Evolutionary conservation across 495 filamentous ascomycete species (phyloP).

Genomic region (Penicillium samsonianum): DNA sequence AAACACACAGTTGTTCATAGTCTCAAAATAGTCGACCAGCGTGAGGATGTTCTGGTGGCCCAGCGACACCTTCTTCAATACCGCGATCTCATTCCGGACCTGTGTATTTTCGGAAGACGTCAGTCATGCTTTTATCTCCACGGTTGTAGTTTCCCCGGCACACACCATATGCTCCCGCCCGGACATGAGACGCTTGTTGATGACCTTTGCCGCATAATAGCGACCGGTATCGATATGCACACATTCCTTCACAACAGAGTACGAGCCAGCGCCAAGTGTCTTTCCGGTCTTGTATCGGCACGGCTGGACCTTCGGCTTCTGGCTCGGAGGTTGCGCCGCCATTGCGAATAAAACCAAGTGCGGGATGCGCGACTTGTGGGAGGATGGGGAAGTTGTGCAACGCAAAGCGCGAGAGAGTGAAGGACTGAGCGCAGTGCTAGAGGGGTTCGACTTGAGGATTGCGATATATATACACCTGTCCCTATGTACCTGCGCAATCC

Average conservation of each 20-base stretch:
- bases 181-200: conserved; percentile 98
- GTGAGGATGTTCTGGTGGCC: conserved; percentile 98
- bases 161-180: conserved; percentile 96
- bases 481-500: conserved; percentile 15
- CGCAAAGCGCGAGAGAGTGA: background rate
- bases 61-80: conserved; percentile 95
- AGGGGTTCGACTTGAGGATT: background rate
- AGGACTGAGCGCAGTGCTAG: background rate
- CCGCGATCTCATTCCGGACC: conserved; percentile 98
- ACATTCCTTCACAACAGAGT: conserved; percentile 99
- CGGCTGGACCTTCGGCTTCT: conserved; percentile 67
- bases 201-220: conserved; percentile 99
- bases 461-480: conserved; percentile 9
- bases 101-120: conserved; percentile 32
- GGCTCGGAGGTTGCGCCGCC: conserved; percentile 40
- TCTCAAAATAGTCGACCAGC: conserved; percentile 98
- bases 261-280: conserved; percentile 92
- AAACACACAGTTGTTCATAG: conserved; percentile 87
- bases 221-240: conserved; percentile 97
- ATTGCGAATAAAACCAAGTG: conserved; percentile 25
- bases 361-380: conserved; percentile 9
- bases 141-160: background rate
- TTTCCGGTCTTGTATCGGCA: conserved; percentile 98
- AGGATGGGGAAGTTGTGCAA: background rate
- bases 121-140: conserved; percentile 1